A percentile compares a stretch with the other conserved stretches of the same genome.
Evolutionary conservation across 176 grass and related monocot genomes (phyloP).

Genomic region (Carex myosuroides): DNA sequence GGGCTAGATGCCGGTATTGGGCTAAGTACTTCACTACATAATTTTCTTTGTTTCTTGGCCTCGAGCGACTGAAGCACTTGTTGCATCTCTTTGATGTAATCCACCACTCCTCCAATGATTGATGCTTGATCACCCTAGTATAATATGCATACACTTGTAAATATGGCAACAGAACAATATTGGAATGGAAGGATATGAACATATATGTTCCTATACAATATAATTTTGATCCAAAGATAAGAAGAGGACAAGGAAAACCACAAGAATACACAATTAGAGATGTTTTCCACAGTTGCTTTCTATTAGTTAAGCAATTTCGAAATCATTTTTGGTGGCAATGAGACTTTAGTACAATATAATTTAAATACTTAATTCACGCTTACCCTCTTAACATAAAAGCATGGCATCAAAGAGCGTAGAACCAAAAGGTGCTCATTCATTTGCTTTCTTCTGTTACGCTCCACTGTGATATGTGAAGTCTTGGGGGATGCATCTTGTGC

Average conservation of each 20-base stretch:
- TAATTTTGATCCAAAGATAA: not conserved
- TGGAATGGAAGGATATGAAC: not conserved
- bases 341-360: not conserved
- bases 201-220: not conserved
- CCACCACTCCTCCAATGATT: slow-evolving; percentile 86
- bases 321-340: not conserved
- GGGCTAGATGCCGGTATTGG: slow-evolving; percentile 27
- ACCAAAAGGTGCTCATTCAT: slow-evolving; percentile 73
- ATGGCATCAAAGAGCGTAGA: slow-evolving; percentile 62
- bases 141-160: not conserved
- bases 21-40: slow-evolving; percentile 54
- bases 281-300: not conserved
- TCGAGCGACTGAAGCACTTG: slow-evolving; percentile 71
- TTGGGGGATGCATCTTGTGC: not conserved
- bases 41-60: slow-evolving; percentile 84
- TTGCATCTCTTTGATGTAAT: slow-evolving; percentile 95
- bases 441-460: slow-evolving; percentile 79
- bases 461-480: slow-evolving; percentile 61
- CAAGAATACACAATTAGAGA: not conserved
- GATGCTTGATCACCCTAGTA: slow-evolving; percentile 85
- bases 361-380: not conserved
- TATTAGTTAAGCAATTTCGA: not conserved
- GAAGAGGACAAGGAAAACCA: not conserved
- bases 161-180: not conserved
- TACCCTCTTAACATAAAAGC: slow-evolving; percentile 80